A percentile compares a stretch with the other conserved stretches of the same genome.
These are phyloP conservation scores for Fusarium foetens DNA, from an alignment of 2,329 filamentous ascomycete genomes.

Conservation along the genomic window DNA sequence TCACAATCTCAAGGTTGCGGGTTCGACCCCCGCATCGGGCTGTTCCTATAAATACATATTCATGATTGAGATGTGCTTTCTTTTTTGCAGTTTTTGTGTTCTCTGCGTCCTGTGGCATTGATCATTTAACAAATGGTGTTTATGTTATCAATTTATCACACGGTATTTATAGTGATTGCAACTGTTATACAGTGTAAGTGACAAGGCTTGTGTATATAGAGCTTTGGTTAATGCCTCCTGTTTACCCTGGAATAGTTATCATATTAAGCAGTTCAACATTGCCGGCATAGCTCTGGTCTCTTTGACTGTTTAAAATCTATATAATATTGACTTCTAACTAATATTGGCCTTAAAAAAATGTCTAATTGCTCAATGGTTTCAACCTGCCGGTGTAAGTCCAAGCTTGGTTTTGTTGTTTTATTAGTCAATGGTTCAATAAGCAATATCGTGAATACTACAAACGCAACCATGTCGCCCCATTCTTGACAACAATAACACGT, in stretches of 20 bases:
- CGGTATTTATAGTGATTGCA: background rate
- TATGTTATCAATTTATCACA: too few species aligned
- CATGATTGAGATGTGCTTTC: constrained; percentile 42
- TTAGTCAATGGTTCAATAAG: too few species aligned
- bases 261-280: background rate
- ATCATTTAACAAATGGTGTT: too few species aligned
- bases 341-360: background rate
- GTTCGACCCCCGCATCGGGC: constrained; percentile 62
- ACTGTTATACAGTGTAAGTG: background rate
- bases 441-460: accelerated
- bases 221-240: accelerated
- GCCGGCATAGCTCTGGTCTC: accelerated
- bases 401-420: background rate
- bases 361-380: accelerated
- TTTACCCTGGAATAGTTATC: background rate
- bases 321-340: accelerated
- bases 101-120: too few species aligned
- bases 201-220: background rate
- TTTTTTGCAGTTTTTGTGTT: constrained; percentile 21
- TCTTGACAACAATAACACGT: background rate
- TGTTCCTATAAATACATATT: constrained; percentile 49
- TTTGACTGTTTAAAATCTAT: background rate
- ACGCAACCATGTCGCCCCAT: accelerated
- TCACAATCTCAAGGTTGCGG: constrained; percentile 64
- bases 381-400: too few species aligned